These are phyloP conservation scores for Caloboletus firmus DNA, from an alignment of 1,284 basidiomycete genomes.

Conservation along the genomic window DNA sequence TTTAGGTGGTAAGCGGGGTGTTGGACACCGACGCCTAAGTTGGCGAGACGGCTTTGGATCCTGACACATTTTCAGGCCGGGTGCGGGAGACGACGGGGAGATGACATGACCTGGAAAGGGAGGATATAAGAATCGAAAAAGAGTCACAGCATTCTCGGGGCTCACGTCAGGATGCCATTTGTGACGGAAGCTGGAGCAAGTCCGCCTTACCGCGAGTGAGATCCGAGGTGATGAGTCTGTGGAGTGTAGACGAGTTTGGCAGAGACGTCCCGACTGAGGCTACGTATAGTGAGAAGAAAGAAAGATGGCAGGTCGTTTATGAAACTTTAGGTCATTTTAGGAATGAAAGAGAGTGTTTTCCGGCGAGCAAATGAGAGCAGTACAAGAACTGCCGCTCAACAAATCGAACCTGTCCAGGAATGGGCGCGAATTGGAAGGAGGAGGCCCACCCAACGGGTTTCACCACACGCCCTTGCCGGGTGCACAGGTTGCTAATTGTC, in stretches of 20 bases:
- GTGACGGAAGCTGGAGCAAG: slow-evolving; percentile 35
- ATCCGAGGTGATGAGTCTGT: slow-evolving; percentile 40
- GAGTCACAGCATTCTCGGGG: slow-evolving; percentile 36
- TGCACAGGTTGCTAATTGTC: slow-evolving; percentile 23
- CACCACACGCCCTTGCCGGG: slow-evolving; percentile 7
- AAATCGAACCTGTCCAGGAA: slow-evolving; percentile 7
- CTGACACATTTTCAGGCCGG: slow-evolving; percentile 32
- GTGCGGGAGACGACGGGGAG: slow-evolving; percentile 17
- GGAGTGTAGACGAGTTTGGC: slow-evolving; percentile 40
- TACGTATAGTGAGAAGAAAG: slow-evolving; percentile 29
- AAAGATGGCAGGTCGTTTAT: slow-evolving; percentile 26
- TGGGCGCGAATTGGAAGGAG: slow-evolving; percentile 22
- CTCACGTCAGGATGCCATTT: slow-evolving; percentile 40
- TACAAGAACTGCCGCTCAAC: slow-evolving; percentile 9
- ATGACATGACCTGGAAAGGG: slow-evolving; percentile 15
- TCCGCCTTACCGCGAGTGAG: slow-evolving; percentile 36
- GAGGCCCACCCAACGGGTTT: slow-evolving; percentile 7
- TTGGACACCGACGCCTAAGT: slow-evolving; percentile 24
- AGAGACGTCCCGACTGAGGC: slow-evolving; percentile 36
- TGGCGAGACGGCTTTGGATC: slow-evolving; percentile 25
- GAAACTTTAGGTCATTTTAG: slow-evolving; percentile 37
- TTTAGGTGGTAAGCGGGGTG: slow-evolving; percentile 20
- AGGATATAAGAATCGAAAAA: slow-evolving; percentile 34
- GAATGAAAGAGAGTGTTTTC: slow-evolving; percentile 33
- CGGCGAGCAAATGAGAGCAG: slow-evolving; percentile 14